Evolutionary conservation across 208 protist genomes (phyloP).

Genomic region (Acanthamoeba rhysodes): DNA sequence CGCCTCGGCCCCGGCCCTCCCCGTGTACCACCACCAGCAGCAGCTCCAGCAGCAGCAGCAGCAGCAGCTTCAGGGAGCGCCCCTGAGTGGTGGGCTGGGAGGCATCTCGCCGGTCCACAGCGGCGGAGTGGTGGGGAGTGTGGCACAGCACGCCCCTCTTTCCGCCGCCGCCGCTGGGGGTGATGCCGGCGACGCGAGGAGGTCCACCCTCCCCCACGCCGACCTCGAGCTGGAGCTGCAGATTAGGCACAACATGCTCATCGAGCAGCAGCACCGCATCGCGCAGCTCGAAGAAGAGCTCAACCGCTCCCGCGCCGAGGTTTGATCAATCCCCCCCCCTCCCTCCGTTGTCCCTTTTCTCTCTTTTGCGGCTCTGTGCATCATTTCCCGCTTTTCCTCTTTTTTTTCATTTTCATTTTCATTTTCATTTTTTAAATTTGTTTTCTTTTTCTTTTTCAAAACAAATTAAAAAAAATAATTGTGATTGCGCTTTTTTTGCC

Average conservation of each 20-base stretch:
- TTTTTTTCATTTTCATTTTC: not conserved
- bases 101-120: not conserved
- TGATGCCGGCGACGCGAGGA: not conserved
- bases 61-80: no score
- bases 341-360: no score
- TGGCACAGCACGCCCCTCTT: not conserved
- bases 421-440: not conserved
- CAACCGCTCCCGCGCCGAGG: conserved; percentile 46
- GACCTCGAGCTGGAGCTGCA: conserved; percentile 75
- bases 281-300: conserved; percentile 80
- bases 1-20: not conserved
- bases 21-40: not conserved
- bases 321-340: not conserved
- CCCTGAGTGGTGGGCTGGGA: no score
- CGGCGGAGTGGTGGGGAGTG: not conserved
- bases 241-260: conserved; percentile 74
- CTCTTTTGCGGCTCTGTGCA: not conserved
- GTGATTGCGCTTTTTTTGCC: not conserved
- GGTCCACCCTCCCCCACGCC: conserved; percentile 48
- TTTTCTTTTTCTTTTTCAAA: conserved; percentile 37
- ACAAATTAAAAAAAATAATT: no score
- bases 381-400: not conserved
- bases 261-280: conserved; percentile 79
- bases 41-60: no score
- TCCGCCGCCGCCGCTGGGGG: not conserved